phyloP scores from a whole-genome alignment of 2,329 filamentous ascomycete species.

The Cladophialophora chaetospira region DNA sequence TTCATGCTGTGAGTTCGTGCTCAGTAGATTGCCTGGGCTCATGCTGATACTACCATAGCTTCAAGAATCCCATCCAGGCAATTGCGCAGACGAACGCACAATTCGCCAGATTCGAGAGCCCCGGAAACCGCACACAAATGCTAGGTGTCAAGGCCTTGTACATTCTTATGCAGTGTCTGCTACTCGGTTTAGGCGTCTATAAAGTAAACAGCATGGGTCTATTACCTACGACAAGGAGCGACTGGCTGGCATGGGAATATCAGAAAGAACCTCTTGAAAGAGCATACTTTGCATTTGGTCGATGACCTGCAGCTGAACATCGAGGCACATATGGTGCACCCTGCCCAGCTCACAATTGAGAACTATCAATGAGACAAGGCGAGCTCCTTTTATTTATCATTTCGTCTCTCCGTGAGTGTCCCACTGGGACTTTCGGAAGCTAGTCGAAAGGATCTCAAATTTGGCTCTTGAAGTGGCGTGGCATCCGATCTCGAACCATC shows the following conservation, averaged over 20 bases:
- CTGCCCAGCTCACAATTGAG: not conserved
- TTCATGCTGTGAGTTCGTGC: constrained; percentile 65
- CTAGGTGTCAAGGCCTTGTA: constrained; percentile 85
- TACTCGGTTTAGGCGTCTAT: constrained; percentile 85
- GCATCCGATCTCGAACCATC: no score
- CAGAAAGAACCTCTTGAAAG: constrained; percentile 69
- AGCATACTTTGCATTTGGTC: constrained; percentile 57
- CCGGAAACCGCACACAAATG: constrained; percentile 71
- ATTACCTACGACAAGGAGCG: constrained; percentile 90
- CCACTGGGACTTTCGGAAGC: no score
- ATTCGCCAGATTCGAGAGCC: constrained; percentile 89
- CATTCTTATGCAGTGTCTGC: constrained; percentile 80
- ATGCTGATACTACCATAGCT: constrained; percentile 44
- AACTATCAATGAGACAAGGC: not conserved
- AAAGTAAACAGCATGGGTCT: constrained; percentile 97
- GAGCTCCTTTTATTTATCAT: not conserved
- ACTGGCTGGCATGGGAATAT: constrained; percentile 96
- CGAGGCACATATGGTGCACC: not conserved
- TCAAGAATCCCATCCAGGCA: constrained; percentile 91
- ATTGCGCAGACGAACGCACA: constrained; percentile 78
- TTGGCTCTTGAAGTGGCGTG: no score
- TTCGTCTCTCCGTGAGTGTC: not conserved
- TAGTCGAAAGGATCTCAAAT: no score
- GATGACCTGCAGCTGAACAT: constrained; percentile 9
- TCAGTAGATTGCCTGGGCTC: not conserved